Conservation (phyloP, 768 basidiomycete genomes). For the Cystoderma amianthinum region DNA sequence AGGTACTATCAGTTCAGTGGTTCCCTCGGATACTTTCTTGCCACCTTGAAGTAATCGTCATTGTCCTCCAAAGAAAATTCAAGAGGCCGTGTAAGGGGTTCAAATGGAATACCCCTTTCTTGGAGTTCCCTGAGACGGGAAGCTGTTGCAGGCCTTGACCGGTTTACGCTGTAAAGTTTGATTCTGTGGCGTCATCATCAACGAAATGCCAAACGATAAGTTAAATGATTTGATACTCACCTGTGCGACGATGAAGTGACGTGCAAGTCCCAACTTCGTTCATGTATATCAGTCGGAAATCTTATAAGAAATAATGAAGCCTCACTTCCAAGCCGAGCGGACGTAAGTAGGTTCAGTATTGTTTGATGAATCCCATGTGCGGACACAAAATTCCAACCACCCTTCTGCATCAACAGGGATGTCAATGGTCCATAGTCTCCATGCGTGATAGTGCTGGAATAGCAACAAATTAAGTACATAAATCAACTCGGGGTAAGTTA, state of each 20-base stretch:
- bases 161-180: slow-evolving; percentile 48
- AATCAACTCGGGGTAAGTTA: neutral
- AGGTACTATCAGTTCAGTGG: slow-evolving; percentile 10
- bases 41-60: slow-evolving; percentile 20
- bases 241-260: slow-evolving; percentile 44
- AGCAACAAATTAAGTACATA: neutral
- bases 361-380: slow-evolving; percentile 52
- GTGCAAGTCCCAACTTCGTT: slow-evolving; percentile 40
- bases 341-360: slow-evolving; percentile 52
- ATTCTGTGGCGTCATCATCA: slow-evolving; percentile 20
- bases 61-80: slow-evolving; percentile 24
- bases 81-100: slow-evolving; percentile 32
- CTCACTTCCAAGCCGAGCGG: slow-evolving; percentile 49
- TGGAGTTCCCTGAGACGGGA: slow-evolving; percentile 32
- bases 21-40: slow-evolving; percentile 21
- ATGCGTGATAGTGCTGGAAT: slow-evolving; percentile 43
- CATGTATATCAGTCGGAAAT: neutral
- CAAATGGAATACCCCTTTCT: slow-evolving; percentile 27
- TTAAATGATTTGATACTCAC: slow-evolving; percentile 7
- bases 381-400: slow-evolving; percentile 49
- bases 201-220: neutral
- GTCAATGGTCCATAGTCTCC: slow-evolving; percentile 46
- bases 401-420: slow-evolving; percentile 48
- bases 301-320: slow-evolving; percentile 1
- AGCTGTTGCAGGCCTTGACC: slow-evolving; percentile 31